phyloP scores from a whole-genome alignment of 1,284 basidiomycete genomes.

The Anthracocystis walkeri region DNA sequence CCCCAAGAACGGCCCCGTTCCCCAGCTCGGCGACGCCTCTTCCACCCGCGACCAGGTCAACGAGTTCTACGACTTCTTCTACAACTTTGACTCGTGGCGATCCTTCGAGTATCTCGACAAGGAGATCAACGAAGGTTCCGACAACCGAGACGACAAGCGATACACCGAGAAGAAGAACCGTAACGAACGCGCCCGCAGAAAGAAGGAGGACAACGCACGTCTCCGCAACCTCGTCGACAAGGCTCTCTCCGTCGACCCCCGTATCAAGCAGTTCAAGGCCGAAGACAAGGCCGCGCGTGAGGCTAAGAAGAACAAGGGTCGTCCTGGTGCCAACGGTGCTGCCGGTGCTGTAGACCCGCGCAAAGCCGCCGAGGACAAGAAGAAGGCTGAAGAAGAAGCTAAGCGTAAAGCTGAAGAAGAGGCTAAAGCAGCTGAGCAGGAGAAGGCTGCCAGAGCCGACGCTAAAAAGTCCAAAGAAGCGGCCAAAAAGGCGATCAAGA shows the following conservation, averaged over 20 bases:
- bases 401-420: conserved; percentile 78
- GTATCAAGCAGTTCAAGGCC: conserved; percentile 96
- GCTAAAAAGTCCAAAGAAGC: conserved; percentile 93
- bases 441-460: conserved; percentile 78
- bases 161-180: conserved; percentile 99
- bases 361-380: conserved; percentile 69
- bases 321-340: conserved; percentile 69
- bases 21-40: conserved; percentile 79
- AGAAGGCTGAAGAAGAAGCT: conserved; percentile 78
- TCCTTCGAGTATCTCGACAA: conserved; percentile 99
- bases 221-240: conserved; percentile 88
- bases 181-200: conserved; percentile 90
- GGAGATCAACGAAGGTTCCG: conserved; percentile 96
- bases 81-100: conserved; percentile 99
- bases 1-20: conserved; percentile 82
- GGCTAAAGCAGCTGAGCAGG: conserved; percentile 73
- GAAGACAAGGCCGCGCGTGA: conserved; percentile 95
- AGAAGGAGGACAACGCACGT: conserved; percentile 97
- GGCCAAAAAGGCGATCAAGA: conserved; percentile 69
- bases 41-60: conserved; percentile 86
- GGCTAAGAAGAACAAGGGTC: conserved; percentile 83
- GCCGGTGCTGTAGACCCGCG: conserved; percentile 37
- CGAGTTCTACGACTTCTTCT: conserved; percentile 98
- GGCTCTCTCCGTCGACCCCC: conserved; percentile 86
- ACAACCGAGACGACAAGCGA: conserved; percentile 97